Conservation (phyloP, 139 green algal genomes). For the Raphidocelis subcapitata region DNA sequence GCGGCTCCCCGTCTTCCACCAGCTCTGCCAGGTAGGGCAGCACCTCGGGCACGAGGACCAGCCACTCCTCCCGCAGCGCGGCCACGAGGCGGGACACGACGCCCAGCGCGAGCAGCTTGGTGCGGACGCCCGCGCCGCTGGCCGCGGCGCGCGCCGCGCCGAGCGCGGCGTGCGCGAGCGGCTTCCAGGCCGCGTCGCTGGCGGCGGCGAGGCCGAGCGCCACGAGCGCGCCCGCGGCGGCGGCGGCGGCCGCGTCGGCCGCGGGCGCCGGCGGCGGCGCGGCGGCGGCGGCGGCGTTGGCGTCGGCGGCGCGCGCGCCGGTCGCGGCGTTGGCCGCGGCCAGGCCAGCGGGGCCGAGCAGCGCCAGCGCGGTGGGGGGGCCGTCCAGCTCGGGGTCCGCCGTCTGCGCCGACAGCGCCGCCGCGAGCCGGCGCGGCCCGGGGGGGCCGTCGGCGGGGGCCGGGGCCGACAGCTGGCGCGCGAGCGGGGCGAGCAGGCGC, state of each 20-base stretch:
- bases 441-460: constrained; percentile 21
- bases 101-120: constrained; percentile 37
- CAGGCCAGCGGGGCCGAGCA: constrained; percentile 2
- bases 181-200: constrained; percentile 80
- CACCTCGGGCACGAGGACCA: constrained; percentile 77
- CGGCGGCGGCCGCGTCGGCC: constrained; percentile 27
- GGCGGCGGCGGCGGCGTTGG: no score
- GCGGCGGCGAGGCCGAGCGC: constrained; percentile 74
- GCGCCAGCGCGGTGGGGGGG: constrained; percentile 33
- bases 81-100: constrained; percentile 54
- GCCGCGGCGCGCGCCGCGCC: constrained; percentile 47
- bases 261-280: background rate
- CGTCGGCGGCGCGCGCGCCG: background rate
- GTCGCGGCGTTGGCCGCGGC: background rate
- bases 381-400: constrained; percentile 25
- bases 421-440: no score
- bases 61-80: constrained; percentile 84
- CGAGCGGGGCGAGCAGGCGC: constrained; percentile 60
- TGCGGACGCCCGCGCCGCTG: constrained; percentile 18
- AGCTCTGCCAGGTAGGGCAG: constrained; percentile 92
- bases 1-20: constrained; percentile 80
- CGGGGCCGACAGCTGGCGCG: constrained; percentile 39
- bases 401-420: constrained; percentile 3
- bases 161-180: constrained; percentile 76
- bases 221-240: constrained; percentile 52